Evolutionary conservation across 768 basidiomycete genomes (phyloP), one percentile per base, ranked within the genome.

Genomic region (Amanita pseudoporphyria): DNA sequence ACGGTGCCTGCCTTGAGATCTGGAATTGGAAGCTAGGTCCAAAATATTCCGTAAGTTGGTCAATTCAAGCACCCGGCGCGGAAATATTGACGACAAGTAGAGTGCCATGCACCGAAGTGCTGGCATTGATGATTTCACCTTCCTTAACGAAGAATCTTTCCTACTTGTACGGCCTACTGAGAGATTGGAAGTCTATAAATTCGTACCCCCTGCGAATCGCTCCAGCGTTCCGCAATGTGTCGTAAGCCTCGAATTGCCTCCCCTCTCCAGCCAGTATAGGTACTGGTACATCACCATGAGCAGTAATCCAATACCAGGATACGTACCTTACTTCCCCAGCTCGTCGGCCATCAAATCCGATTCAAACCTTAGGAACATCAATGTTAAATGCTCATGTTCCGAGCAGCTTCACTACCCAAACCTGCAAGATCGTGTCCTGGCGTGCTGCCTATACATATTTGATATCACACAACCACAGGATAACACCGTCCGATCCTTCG

Each of bases 241-340:
- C 35, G 68, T 66, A 22, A 66, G 56, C 52, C 73, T 73, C 45
- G 61, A 56, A 19, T 70, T 78, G 30, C 76, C 76, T 1, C 61
- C 64, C 3, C 65, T 78, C 10, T 65, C 69, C 28, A 60, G 64
- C 4, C 71, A 68, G 5, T 75, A 71, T 54, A 64, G 66, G 57
- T 78, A 76, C 54, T 77, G 73, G 71, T 75, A 77, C 49, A 74
- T 76, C 36, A 73, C 73, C 44, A 70, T 76, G 65, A 75, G 73
- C 59, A 72, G 69, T 54, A 77, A 77, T 52, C 73, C 76, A 3
- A 61, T 71, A 14, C 71, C 75, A 5, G 71, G 70, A 10, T 69
- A 67, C 41, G 59, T 68, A 1, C 71, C 71, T 16, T 53, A 51
- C n/a, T 49, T 56, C 5, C 41, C 48, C 35, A 43, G 48, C 22